These are phyloP conservation scores for Meyerozyma guilliermondii DNA, from an alignment of 1,139 yeast species.

Conservation along the genomic window DNA sequence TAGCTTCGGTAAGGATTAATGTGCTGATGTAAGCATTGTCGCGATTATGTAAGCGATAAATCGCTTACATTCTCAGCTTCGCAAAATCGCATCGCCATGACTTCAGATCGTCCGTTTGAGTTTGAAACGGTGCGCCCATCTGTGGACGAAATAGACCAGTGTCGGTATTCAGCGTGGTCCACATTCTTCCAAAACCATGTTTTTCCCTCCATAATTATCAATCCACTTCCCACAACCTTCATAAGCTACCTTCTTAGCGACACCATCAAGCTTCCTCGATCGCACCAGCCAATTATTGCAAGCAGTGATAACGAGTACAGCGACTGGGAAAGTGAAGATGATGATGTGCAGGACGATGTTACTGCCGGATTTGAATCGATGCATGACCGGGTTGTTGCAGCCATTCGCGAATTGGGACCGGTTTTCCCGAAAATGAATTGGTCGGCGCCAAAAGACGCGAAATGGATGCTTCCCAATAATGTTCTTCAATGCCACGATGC, in stretches of 20 bases:
- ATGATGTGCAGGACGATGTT: conserved; percentile 29
- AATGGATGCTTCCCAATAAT: conserved; percentile 83
- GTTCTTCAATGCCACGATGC: conserved; percentile 65
- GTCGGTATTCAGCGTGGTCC: conserved; percentile 76
- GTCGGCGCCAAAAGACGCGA: conserved; percentile 95
- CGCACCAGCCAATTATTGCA: conserved; percentile 26
- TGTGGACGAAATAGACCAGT: conserved; percentile 51
- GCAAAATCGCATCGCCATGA: no score
- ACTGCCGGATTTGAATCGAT: conserved; percentile 50
- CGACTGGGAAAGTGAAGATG: conserved; percentile 51
- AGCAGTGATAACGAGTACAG: conserved; percentile 63
- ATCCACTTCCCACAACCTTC: conserved; percentile 64
- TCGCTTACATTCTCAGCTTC: no score
- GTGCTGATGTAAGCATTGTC: no score
- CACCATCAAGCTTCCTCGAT: conserved; percentile 64
- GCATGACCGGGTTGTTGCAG: conserved; percentile 45
- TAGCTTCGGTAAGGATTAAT: no score
- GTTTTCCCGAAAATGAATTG: conserved; percentile 90
- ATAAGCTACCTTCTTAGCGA: conserved; percentile 69
- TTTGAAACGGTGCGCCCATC: conserved; percentile 37
- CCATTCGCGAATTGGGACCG: conserved; percentile 41
- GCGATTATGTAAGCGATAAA: not conserved
- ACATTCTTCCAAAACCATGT: conserved; percentile 44
- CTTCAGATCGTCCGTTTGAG: conserved; percentile 10
- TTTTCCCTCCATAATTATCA: conserved; percentile 51